phyloP scores from a whole-genome alignment of 1,284 basidiomycete species.

The Pyrrhoderma lamaoense region DNA sequence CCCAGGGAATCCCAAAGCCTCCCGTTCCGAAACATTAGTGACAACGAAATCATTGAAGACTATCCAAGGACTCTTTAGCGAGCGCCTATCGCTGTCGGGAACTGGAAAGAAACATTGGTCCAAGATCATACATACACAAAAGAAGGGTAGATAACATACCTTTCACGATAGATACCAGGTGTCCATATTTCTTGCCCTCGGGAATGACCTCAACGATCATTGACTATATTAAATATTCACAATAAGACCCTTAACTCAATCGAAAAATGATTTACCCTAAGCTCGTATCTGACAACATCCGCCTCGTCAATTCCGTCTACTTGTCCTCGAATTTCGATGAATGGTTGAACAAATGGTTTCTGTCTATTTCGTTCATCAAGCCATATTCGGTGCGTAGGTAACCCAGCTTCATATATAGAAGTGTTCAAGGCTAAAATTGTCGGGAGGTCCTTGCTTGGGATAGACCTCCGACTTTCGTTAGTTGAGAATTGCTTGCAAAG shows the following conservation, averaged over 20 bases:
- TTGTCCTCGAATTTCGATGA: conserved; percentile 49
- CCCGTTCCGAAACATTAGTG: conserved; percentile 72
- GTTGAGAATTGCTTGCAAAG: conserved; percentile 73
- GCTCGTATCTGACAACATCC: conserved; percentile 55
- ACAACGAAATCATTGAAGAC: conserved; percentile 98
- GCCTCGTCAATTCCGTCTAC: conserved; percentile 52
- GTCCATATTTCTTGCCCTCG: conserved; percentile 64
- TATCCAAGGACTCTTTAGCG: conserved; percentile 67
- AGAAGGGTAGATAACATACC: conserved; percentile 32
- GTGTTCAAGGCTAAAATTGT: conserved; percentile 88
- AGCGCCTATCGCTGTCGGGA: conserved; percentile 50
- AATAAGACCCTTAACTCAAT: no score
- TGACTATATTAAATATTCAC: conserved; percentile 39
- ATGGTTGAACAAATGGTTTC: conserved; percentile 48
- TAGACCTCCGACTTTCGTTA: conserved; percentile 67
- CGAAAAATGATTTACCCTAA: no score
- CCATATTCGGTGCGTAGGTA: conserved; percentile 59
- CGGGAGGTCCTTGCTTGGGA: conserved; percentile 66
- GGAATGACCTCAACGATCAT: conserved; percentile 80
- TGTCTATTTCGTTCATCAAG: conserved; percentile 46
- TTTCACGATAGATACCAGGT: conserved; percentile 87
- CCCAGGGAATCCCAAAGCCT: conserved; percentile 83
- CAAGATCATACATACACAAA: neutral
- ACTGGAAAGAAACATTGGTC: conserved; percentile 35
- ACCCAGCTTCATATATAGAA: conserved; percentile 72